These are phyloP conservation scores for Thermothielavioides terrestris DNA, from an alignment of 495 filamentous ascomycete species.

Conservation along the genomic window DNA sequence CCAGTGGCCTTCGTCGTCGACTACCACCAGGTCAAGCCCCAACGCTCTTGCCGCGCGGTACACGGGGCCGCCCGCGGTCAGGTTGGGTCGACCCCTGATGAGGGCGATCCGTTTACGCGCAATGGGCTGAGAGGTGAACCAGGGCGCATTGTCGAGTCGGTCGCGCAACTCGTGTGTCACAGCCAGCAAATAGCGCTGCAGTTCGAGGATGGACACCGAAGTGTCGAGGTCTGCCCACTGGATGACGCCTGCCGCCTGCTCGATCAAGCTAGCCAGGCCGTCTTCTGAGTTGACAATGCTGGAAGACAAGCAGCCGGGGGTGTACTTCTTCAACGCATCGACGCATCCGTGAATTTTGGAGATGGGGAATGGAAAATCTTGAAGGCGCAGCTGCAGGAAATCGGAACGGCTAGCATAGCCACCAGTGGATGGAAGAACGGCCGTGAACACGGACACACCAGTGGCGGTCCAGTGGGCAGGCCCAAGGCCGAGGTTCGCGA, in stretches of 20 bases:
- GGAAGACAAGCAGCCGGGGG: not conserved
- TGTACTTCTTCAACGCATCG: constrained; percentile 9
- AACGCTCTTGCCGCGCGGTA: constrained; percentile 35
- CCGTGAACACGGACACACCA: constrained; percentile 15
- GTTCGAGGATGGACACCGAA: constrained; percentile 6
- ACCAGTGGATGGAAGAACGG: constrained; percentile 12
- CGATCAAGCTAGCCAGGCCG: constrained; percentile 5
- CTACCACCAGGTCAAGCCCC: constrained; percentile 37
- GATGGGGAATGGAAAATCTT: constrained; percentile 17
- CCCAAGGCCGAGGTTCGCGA: constrained; percentile 9
- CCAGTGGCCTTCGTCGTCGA: constrained; percentile 43
- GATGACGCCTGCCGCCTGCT: constrained; percentile 17
- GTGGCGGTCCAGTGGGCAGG: not conserved
- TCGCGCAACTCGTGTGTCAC: constrained; percentile 14
- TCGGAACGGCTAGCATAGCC: constrained; percentile 17
- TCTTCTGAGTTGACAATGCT: not conserved
- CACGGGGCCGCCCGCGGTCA: constrained; percentile 28
- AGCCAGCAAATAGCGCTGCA: constrained; percentile 5
- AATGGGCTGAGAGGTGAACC: constrained; percentile 19
- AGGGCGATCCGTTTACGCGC: constrained; percentile 28
- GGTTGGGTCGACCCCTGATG: constrained; percentile 30
- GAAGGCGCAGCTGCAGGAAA: constrained; percentile 18
- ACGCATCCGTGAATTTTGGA: constrained; percentile 6
- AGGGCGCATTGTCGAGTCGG: constrained; percentile 18
- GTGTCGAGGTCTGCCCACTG: constrained; percentile 17